A percentile compares a stretch with the other conserved stretches of the same genome.
Evolutionary conservation across 768 basidiomycete genomes (phyloP).

Genomic region (Lentinula sp.): DNA sequence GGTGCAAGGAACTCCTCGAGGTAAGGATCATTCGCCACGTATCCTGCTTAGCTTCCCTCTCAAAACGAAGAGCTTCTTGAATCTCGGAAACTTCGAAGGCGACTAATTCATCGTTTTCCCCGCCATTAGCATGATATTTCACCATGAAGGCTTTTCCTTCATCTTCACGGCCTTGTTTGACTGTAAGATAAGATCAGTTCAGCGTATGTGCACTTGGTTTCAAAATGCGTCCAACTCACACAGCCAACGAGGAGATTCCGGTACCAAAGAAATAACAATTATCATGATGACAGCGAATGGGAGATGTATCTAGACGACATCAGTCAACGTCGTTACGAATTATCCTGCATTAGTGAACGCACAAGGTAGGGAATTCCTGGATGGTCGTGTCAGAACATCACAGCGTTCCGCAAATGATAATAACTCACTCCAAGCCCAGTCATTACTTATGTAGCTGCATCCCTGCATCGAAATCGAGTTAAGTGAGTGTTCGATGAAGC

Average conservation of each 20-base stretch:
- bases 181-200: not conserved
- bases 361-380: constrained; percentile 5
- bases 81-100: constrained; percentile 5
- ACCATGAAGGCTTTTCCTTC: constrained; percentile 1
- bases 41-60: constrained; percentile 6
- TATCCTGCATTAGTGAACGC: not conserved
- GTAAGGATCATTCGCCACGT: constrained; percentile 5
- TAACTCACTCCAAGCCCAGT: constrained; percentile 4
- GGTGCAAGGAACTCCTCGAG: not conserved
- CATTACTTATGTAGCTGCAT: constrained; percentile 1
- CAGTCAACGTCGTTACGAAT: not conserved
- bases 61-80: not conserved
- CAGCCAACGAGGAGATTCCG: constrained; percentile 6
- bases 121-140: constrained; percentile 6
- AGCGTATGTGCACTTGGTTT: not conserved
- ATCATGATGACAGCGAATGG: constrained; percentile 1
- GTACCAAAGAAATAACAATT: constrained; percentile 1
- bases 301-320: constrained; percentile 1
- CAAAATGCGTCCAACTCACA: not conserved
- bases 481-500: not conserved
- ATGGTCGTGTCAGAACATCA: not conserved
- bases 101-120: constrained; percentile 1
- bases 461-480: not conserved
- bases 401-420: not conserved
- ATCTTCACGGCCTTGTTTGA: not conserved